These are phyloP conservation scores for Amanita jacksonii DNA, from an alignment of 768 basidiomycete genomes.

Conservation along the genomic window DNA sequence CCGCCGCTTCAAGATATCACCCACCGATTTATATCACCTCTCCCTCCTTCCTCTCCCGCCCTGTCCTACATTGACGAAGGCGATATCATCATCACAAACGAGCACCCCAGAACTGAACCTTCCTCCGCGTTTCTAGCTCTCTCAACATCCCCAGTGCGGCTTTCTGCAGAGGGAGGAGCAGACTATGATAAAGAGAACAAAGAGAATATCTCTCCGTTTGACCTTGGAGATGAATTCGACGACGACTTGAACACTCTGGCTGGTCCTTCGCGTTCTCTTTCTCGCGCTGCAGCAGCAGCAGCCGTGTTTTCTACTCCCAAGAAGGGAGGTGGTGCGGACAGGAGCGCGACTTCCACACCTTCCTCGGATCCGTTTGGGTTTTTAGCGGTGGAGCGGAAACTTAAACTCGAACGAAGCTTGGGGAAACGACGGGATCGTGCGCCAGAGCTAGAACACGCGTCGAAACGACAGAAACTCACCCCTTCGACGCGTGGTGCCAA, in stretches of 20 bases:
- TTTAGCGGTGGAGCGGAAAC: conserved; percentile 40
- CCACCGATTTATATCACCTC: conserved; percentile 10
- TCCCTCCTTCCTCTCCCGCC: conserved; percentile 8
- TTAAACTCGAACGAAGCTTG: conserved; percentile 31
- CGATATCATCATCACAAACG: conserved; percentile 9
- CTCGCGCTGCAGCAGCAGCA: not conserved
- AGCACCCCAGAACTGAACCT: conserved; percentile 9
- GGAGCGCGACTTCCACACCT: conserved; percentile 9
- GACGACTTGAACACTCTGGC: not conserved
- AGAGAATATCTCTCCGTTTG: not conserved
- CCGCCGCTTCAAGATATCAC: conserved; percentile 14
- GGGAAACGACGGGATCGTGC: not conserved
- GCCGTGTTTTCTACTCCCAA: not conserved
- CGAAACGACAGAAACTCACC: not conserved
- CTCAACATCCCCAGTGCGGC: not conserved
- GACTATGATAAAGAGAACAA: conserved; percentile 1
- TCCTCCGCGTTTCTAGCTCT: not conserved
- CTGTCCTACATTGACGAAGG: conserved; percentile 2
- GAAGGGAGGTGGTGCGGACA: not conserved
- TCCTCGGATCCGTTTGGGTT: conserved; percentile 51
- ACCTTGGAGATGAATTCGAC: not conserved
- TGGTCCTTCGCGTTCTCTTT: too few relatives aligned
- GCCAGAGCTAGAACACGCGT: not conserved
- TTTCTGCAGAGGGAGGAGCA: not conserved
- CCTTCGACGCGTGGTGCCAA: too few relatives aligned